Conservation (phyloP, 139 green algal species). For the Klebsormidium nitens region DNA sequence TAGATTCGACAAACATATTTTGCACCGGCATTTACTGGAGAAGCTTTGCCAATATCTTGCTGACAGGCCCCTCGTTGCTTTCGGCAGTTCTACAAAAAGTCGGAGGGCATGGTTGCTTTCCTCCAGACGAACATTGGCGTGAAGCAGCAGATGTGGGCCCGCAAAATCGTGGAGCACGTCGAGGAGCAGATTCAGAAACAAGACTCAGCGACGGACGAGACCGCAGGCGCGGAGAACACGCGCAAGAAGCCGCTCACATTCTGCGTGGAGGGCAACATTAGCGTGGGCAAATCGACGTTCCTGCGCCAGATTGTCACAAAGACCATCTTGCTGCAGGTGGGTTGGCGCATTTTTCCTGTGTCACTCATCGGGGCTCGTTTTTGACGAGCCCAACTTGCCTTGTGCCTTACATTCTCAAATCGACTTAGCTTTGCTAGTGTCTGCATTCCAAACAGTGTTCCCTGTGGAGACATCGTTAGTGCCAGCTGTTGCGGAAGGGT, state of each 20-base stretch:
- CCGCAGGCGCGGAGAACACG: not conserved
- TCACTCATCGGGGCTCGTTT: too few species aligned
- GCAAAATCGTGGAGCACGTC: not conserved
- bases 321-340: not conserved
- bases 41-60: too few species aligned
- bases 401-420: not conserved
- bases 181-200: not conserved
- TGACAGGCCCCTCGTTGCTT: too few species aligned
- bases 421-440: not conserved
- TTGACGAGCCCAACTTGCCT: too few species aligned
- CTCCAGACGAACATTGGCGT: slow-evolving; percentile 27
- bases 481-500: too few species aligned
- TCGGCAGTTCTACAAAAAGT: too few species aligned
- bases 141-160: slow-evolving; percentile 1
- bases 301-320: slow-evolving; percentile 53
- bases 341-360: not conserved
- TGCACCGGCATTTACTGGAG: too few species aligned
- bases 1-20: too few species aligned
- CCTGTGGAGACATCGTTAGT: too few species aligned
- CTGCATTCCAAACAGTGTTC: too few species aligned
- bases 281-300: slow-evolving; percentile 91
- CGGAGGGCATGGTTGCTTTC: slow-evolving; percentile 34
- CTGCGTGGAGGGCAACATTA: slow-evolving; percentile 96
- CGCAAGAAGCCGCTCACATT: slow-evolving; percentile 65
- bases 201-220: not conserved